phyloP scores from a whole-genome alignment of 257 asterid species.

The Nicotiana noctiflora region DNA sequence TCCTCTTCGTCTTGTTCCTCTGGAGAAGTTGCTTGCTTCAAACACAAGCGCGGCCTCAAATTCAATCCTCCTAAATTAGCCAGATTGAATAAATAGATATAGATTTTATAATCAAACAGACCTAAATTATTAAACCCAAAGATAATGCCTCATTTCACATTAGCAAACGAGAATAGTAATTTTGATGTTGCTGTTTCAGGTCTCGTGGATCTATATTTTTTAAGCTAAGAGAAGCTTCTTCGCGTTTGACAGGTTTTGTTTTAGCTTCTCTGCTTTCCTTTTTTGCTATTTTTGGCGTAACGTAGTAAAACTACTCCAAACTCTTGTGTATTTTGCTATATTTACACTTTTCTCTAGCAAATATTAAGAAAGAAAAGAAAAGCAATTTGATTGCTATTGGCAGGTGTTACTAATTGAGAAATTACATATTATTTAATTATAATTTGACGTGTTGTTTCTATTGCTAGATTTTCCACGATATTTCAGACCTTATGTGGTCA shows the following conservation, averaged over 20 bases:
- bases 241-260: neutral
- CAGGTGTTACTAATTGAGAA: too few species aligned
- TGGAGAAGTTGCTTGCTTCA: slow-evolving; percentile 52
- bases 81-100: slow-evolving; percentile 32
- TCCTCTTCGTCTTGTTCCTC: slow-evolving; percentile 58
- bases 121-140: neutral
- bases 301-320: slow-evolving; percentile 10
- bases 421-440: too few species aligned
- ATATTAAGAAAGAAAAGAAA: neutral
- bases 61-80: slow-evolving; percentile 68
- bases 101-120: neutral
- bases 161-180: neutral
- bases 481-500: too few species aligned
- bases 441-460: too few species aligned
- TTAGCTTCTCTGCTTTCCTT: neutral
- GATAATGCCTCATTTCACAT: neutral
- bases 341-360: neutral
- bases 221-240: neutral
- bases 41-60: slow-evolving; percentile 75
- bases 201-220: neutral
- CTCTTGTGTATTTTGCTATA: neutral
- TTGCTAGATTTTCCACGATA: too few species aligned
- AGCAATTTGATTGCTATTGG: neutral
- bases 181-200: neutral
- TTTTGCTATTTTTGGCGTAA: neutral